phyloP scores from a whole-genome alignment of 495 filamentous ascomycete genomes.

The Aspergillus carlsbadensis region DNA sequence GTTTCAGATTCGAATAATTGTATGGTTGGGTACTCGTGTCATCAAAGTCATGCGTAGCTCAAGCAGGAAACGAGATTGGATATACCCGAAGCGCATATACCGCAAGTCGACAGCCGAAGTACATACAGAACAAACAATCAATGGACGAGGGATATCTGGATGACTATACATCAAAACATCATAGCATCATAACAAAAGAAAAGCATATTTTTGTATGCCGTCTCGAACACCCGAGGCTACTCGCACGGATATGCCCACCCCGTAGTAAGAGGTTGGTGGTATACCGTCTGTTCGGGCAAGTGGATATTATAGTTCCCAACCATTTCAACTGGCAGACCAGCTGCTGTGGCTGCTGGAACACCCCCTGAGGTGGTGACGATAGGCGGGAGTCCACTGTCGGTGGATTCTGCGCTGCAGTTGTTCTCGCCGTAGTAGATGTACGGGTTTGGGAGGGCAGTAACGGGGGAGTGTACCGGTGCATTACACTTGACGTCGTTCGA shows the following conservation, averaged over 20 bases:
- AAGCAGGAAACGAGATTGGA: too few species aligned
- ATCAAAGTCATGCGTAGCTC: too few species aligned
- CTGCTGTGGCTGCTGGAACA: slow-evolving; percentile 16
- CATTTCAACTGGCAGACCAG: slow-evolving; percentile 27
- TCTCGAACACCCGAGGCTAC: slow-evolving; percentile 7
- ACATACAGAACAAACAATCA: too few species aligned
- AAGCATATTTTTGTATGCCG: neutral
- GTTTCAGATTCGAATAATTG: too few species aligned
- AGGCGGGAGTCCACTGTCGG: slow-evolving; percentile 17
- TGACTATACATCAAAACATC: neutral
- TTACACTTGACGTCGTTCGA: slow-evolving; percentile 23
- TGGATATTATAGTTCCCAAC: slow-evolving; percentile 30
- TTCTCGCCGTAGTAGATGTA: slow-evolving; percentile 21
- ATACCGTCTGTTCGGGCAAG: slow-evolving; percentile 27
- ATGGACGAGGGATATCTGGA: too few species aligned
- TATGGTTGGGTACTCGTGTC: too few species aligned
- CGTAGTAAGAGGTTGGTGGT: slow-evolving; percentile 25
- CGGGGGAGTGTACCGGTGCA: slow-evolving; percentile 4
- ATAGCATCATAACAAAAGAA: neutral
- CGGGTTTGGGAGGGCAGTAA: slow-evolving; percentile 12
- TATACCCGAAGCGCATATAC: too few species aligned
- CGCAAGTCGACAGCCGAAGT: too few species aligned
- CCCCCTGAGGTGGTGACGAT: slow-evolving; percentile 13
- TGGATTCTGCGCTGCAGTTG: slow-evolving; percentile 9
- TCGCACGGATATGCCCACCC: slow-evolving; percentile 35